Percentiles rank a stretch among this genome's conserved stretches.
phyloP scores from a whole-genome alignment of 331 rosid genomes.

The Quercus lobata region DNA sequence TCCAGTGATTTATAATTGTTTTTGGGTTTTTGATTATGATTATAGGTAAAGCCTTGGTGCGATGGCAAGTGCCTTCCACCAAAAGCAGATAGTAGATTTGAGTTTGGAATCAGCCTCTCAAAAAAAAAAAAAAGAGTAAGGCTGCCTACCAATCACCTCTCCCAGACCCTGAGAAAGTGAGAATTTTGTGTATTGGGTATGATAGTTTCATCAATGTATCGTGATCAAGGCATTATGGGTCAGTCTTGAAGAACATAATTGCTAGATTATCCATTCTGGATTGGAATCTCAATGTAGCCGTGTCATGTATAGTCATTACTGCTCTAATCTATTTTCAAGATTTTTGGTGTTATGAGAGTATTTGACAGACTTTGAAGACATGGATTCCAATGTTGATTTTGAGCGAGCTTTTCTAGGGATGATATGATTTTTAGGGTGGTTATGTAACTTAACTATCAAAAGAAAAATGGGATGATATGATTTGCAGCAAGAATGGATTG shows the following conservation, averaged over 20 bases:
- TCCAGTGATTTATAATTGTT: conserved; percentile 12
- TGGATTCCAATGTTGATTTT: not conserved
- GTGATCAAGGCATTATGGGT: not conserved
- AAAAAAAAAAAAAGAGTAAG: too few relatives aligned
- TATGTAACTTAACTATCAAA: too few relatives aligned
- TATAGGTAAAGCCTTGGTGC: too few relatives aligned
- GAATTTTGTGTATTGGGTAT: too few relatives aligned
- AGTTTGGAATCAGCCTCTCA: too few relatives aligned
- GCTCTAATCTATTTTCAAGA: not conserved
- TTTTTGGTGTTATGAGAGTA: conserved; percentile 14
- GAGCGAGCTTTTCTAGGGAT: conserved; percentile 22
- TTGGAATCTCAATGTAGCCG: not conserved
- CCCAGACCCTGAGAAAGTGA: too few relatives aligned
- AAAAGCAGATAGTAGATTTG: too few relatives aligned
- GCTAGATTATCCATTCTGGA: not conserved
- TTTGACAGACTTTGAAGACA: conserved; percentile 9
- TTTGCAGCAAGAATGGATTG: conserved; percentile 9
- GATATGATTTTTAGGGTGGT: conserved; percentile 5
- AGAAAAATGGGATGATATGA: not conserved
- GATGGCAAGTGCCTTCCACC: too few relatives aligned
- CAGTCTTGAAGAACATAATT: not conserved
- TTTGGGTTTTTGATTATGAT: not conserved
- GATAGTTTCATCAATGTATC: not conserved
- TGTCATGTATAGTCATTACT: not conserved
- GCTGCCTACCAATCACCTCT: too few relatives aligned